Evolutionary conservation across 768 basidiomycete species (phyloP).

Genomic region (Glaciozyma martinii): DNA sequence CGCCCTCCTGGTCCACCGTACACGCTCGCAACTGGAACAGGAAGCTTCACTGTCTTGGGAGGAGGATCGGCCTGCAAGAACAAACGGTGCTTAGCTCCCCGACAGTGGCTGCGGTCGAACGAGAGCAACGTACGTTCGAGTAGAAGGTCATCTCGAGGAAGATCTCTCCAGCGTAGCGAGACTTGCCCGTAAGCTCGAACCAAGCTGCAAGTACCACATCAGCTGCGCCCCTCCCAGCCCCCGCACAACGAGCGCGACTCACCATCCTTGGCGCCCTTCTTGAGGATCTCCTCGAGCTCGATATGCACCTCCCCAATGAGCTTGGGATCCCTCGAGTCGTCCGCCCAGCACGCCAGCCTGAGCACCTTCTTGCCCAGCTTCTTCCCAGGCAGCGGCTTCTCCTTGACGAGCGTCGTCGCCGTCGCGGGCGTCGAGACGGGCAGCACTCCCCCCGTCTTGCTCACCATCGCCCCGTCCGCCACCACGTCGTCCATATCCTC

Average conservation of each 20-base stretch:
- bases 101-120: not conserved
- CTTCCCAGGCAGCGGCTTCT: slow-evolving; percentile 26
- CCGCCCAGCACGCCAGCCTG: slow-evolving; percentile 67
- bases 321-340: slow-evolving; percentile 66
- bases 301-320: slow-evolving; percentile 69
- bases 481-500: slow-evolving; percentile 42
- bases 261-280: slow-evolving; percentile 88
- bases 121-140: slow-evolving; percentile 41
- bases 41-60: not conserved
- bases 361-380: slow-evolving; percentile 45
- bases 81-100: not conserved
- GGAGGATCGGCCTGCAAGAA: not conserved
- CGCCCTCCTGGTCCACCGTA: slow-evolving; percentile 22
- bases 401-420: slow-evolving; percentile 32
- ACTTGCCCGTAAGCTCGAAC: slow-evolving; percentile 81
- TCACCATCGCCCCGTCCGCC: slow-evolving; percentile 33
- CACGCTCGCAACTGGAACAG: not conserved
- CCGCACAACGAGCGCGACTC: slow-evolving; percentile 36
- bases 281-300: slow-evolving; percentile 67
- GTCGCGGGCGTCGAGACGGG: slow-evolving; percentile 29
- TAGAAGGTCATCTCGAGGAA: slow-evolving; percentile 93
- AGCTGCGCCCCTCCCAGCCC: slow-evolving; percentile 36
- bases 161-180: slow-evolving; percentile 66
- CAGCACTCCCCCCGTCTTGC: slow-evolving; percentile 48
- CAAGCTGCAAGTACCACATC: slow-evolving; percentile 57